These are phyloP conservation scores for Spergularia bocconei DNA, from an alignment of 148 eudicot genomes.

Conservation along the genomic window DNA sequence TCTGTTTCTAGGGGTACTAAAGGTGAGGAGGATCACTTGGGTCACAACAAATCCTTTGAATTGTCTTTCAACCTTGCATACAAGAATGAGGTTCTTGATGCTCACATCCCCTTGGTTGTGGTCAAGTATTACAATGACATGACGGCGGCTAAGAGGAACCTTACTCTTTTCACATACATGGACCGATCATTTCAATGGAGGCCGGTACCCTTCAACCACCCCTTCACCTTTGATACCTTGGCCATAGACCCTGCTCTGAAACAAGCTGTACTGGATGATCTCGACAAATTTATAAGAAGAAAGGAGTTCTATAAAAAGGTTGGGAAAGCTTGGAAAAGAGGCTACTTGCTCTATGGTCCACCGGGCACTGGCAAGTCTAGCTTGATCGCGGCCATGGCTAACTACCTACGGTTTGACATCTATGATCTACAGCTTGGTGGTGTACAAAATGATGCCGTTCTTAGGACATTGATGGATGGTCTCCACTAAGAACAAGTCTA, in stretches of 20 bases:
- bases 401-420: slow-evolving; percentile 23
- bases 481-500: slow-evolving; percentile 16
- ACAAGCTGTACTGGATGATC: slow-evolving; percentile 20
- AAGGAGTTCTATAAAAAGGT: slow-evolving; percentile 23
- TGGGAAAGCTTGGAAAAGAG: slow-evolving; percentile 32
- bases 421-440: slow-evolving; percentile 23
- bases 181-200: not conserved
- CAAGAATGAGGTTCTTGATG: slow-evolving; percentile 15
- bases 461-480: slow-evolving; percentile 22
- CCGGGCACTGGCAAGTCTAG: slow-evolving; percentile 33
- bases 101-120: slow-evolving; percentile 19
- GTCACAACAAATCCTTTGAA: not conserved
- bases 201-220: slow-evolving; percentile 15
- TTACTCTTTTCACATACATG: slow-evolving; percentile 10
- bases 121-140: slow-evolving; percentile 1
- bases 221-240: slow-evolving; percentile 27
- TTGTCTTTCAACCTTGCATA: slow-evolving; percentile 9
- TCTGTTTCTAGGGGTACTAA: slow-evolving; percentile 1
- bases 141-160: slow-evolving; percentile 10
- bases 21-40: not conserved
- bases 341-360: slow-evolving; percentile 28
- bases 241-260: slow-evolving; percentile 26
- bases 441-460: not conserved
- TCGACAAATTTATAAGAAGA: slow-evolving; percentile 24
- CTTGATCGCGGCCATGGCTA: slow-evolving; percentile 28